phyloP scores from a whole-genome alignment of 345 rosid species.

The Boechera retrofracta region DNA sequence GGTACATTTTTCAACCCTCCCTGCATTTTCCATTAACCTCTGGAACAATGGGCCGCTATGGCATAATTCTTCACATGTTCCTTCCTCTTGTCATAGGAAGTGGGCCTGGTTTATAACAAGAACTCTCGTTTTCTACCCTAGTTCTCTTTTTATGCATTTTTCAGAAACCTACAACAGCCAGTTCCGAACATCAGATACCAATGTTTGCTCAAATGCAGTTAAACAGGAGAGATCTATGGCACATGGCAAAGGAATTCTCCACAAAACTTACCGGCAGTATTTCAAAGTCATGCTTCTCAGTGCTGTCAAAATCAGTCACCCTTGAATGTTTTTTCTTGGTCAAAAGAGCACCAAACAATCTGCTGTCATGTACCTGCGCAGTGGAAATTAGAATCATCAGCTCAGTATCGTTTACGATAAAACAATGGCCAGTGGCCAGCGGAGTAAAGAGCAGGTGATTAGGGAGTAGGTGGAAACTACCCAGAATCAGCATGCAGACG shows the following conservation, averaged over 20 bases:
- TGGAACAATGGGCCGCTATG: constrained; percentile 73
- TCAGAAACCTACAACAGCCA: constrained; percentile 79
- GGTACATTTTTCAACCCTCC: constrained; percentile 90
- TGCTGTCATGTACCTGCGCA: too few species aligned
- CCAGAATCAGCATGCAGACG: background rate
- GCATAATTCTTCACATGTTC: constrained; percentile 89
- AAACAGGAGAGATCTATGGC: background rate
- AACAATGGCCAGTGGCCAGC: too few species aligned
- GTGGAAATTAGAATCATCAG: too few species aligned
- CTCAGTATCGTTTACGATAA: too few species aligned
- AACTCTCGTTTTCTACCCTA: constrained; percentile 51
- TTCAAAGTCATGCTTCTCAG: constrained; percentile 87
- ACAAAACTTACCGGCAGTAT: constrained; percentile 77
- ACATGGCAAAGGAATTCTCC: constrained; percentile 14
- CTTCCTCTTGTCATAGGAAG: constrained; percentile 97
- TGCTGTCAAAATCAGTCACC: constrained; percentile 85
- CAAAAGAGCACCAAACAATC: constrained; percentile 87
- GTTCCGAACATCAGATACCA: constrained; percentile 25
- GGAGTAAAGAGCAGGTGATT: too few species aligned
- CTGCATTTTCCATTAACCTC: constrained; percentile 98
- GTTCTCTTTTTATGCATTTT: constrained; percentile 31
- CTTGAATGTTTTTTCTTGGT: constrained; percentile 69
- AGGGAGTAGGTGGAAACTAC: background rate
- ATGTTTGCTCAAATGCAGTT: constrained; percentile 18
- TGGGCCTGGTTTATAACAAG: constrained; percentile 99